Base-by-base conservation (phyloP, 2,329 filamentous ascomycete species). In the Calonectria naviculata region DNA sequence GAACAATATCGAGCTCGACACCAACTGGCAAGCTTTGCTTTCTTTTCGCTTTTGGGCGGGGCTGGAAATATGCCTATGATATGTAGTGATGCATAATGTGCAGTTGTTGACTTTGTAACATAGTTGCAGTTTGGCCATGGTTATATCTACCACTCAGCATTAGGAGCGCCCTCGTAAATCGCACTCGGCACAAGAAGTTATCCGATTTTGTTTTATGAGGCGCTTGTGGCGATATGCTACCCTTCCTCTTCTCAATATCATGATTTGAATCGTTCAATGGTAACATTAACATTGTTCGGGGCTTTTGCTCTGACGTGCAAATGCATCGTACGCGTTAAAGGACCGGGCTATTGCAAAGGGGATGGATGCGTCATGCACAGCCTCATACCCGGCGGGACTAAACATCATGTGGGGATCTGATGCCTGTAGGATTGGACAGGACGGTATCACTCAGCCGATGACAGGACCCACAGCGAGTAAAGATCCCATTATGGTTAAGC, bases 401-500 rank as follows among this genome's bases (percentile, higher is more conserved):
- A 21, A 5, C 15, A 26, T 60, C 49, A 15, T 38, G 47, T 65
- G 60, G 44, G 49, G 29, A 69, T 49, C 36, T 38, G 26, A 60
- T 60, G 26, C 49, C 3, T 44, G 58, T 64, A 38, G 21, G 38
- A 58, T 65, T 38, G 17, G 28, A 68, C 36, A 65, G 17, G 58
- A 46, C 38, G 47, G 36, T 34, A 24, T 58, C 24, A 63, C 26
- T 26, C 15, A 26, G 17, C 56, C 46, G 42, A 26, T 56, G 19
- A 56, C 52, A 34, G 15, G 58, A 36, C 46, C 56, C 65, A 63
- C 65, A 54, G 44, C 65, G 66, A 44, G 15, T 68, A 68, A 64
- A 65, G 34, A 42, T 69, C 67, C 47, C 42, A 47, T 65, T 60
- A 38, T 47, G 41, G 67, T 9, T 44, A 69, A 68, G 67, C 47